These are phyloP conservation scores for Nymphaea colorata DNA, from an alignment of 164 flowering plant genomes.

Conservation along the genomic window DNA sequence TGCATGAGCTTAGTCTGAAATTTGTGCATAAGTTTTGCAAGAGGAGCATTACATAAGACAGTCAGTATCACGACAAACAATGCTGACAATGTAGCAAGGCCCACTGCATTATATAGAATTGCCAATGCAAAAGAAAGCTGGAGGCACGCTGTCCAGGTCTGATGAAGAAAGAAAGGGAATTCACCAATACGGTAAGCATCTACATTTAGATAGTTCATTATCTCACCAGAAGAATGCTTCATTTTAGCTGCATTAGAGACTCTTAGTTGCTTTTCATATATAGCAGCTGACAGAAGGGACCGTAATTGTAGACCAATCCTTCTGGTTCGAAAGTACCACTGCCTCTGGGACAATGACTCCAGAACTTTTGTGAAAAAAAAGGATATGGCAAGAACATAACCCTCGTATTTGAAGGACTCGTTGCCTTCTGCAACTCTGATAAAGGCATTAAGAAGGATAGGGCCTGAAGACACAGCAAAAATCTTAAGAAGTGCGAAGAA, in stretches of 20 bases:
- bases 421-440: constrained; percentile 52
- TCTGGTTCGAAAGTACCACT: constrained; percentile 46
- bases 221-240: constrained; percentile 46
- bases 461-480: constrained; percentile 33
- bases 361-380: constrained; percentile 38
- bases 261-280: constrained; percentile 42
- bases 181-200: constrained; percentile 76
- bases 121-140: constrained; percentile 43
- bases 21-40: constrained; percentile 51
- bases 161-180: constrained; percentile 65
- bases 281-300: constrained; percentile 52
- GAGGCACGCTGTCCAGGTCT: constrained; percentile 50
- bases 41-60: constrained; percentile 45
- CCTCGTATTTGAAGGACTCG: constrained; percentile 33
- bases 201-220: constrained; percentile 51
- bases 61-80: constrained; percentile 35
- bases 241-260: constrained; percentile 41
- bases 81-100: constrained; percentile 45
- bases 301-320: constrained; percentile 47
- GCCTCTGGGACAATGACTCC: constrained; percentile 57
- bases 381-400: constrained; percentile 24
- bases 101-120: constrained; percentile 43
- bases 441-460: constrained; percentile 50
- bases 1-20: constrained; percentile 44
- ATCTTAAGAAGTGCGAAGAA: constrained; percentile 43